phyloP scores from a whole-genome alignment of 2,329 filamentous ascomycete genomes.

The Aureobasidium namibiae region DNA sequence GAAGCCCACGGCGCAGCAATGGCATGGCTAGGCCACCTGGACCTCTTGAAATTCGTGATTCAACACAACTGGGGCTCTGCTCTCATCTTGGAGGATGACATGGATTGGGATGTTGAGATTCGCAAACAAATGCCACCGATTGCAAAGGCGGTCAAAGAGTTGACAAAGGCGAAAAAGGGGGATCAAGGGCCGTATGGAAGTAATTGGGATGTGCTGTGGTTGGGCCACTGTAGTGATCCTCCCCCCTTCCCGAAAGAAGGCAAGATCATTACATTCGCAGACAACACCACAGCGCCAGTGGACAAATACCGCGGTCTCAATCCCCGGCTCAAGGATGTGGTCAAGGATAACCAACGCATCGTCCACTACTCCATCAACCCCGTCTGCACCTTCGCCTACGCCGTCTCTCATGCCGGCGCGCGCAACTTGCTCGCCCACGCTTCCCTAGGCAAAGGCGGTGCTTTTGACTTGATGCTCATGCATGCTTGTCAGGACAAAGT shows the following conservation, averaged over 20 bases:
- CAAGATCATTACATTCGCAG: slow-evolving; percentile 16
- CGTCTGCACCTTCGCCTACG: slow-evolving; percentile 27
- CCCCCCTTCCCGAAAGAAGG: slow-evolving; percentile 15
- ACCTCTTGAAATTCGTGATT: slow-evolving; percentile 25
- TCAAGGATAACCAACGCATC: slow-evolving; percentile 20
- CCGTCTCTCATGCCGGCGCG: slow-evolving; percentile 25
- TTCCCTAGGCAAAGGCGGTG: slow-evolving; percentile 24
- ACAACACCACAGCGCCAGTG: slow-evolving; percentile 18
- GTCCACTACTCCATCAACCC: slow-evolving; percentile 21
- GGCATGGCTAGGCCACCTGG: slow-evolving; percentile 27
- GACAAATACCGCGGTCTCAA: slow-evolving; percentile 22
- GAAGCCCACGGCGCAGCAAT: slow-evolving; percentile 17
- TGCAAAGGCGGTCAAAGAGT: slow-evolving; percentile 25
- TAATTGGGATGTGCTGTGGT: slow-evolving; percentile 32
- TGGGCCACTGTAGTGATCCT: slow-evolving; percentile 30
- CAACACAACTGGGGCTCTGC: slow-evolving; percentile 20
- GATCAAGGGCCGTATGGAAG: slow-evolving; percentile 23
- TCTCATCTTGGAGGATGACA: slow-evolving; percentile 31
- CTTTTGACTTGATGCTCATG: slow-evolving; percentile 30
- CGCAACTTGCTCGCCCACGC: slow-evolving; percentile 25
- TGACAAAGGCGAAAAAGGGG: slow-evolving; percentile 18
- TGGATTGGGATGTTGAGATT: slow-evolving; percentile 31
- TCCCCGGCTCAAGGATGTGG: slow-evolving; percentile 15
- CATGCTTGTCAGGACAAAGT: slow-evolving; percentile 23
- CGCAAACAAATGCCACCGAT: slow-evolving; percentile 25